Evolutionary conservation across 2,329 filamentous ascomycete genomes (phyloP).

Genomic region (Dactylonectria macrodidyma): DNA sequence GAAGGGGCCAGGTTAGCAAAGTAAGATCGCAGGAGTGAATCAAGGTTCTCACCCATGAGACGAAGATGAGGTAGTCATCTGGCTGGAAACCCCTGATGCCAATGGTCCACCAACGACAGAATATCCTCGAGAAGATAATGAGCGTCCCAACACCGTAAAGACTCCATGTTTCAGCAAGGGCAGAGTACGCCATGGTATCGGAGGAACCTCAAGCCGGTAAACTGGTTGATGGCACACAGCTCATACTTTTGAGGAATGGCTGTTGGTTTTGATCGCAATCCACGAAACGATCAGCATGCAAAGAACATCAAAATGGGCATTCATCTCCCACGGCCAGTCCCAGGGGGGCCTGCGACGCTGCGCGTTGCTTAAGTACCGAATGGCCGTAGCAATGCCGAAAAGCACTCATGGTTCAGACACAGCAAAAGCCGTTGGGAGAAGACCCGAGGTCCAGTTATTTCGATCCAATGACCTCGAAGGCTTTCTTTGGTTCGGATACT

Average conservation of each 20-base stretch:
- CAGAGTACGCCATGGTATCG: conserved; percentile 23
- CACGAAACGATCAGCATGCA: not conserved
- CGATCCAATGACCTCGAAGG: not conserved
- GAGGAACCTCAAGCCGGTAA: not conserved
- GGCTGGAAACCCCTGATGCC: conserved; percentile 28
- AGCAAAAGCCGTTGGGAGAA: not conserved
- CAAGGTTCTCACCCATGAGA: conserved; percentile 31
- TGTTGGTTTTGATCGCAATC: not conserved
- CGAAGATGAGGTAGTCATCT: conserved; percentile 33
- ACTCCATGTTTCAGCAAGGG: conserved; percentile 31
- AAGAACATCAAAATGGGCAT: not conserved
- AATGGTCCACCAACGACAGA: conserved; percentile 27
- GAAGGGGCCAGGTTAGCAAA: not conserved
- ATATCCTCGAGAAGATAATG: conserved; percentile 31
- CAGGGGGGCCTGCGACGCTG: not conserved
- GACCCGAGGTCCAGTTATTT: not conserved
- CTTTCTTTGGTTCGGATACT: no score
- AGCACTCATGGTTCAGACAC: not conserved
- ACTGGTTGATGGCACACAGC: not conserved
- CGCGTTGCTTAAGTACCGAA: not conserved
- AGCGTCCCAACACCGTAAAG: conserved; percentile 30
- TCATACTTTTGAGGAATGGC: not conserved
- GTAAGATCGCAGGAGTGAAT: not conserved
- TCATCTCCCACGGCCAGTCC: not conserved
- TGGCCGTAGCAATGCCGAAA: not conserved